Evolutionary conservation across 2,329 filamentous ascomycete species (phyloP).

Genomic region (Neonectria hederae): DNA sequence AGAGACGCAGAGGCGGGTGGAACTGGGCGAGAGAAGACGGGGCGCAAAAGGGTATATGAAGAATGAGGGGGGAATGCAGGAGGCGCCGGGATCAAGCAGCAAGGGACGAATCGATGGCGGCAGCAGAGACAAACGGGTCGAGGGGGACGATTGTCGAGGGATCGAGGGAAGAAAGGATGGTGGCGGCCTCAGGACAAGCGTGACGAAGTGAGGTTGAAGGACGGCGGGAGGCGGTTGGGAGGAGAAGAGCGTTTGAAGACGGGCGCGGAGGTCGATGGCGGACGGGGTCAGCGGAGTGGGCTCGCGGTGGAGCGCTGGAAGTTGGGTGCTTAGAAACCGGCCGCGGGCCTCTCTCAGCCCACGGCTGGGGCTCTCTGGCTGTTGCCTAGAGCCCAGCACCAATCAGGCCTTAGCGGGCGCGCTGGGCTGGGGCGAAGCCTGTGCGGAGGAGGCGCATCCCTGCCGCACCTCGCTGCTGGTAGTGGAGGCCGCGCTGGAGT

Average conservation of each 20-base stretch:
- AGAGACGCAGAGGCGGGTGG: constrained; percentile 36
- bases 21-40: constrained; percentile 38
- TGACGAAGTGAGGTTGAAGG: constrained; percentile 25
- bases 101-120: constrained; percentile 12
- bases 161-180: constrained; percentile 7
- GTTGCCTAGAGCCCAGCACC: constrained; percentile 44
- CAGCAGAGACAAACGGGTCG: not conserved
- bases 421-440: constrained; percentile 43
- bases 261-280: constrained; percentile 28
- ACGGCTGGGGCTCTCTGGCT: constrained; percentile 39
- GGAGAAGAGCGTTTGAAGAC: constrained; percentile 18
- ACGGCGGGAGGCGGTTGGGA: constrained; percentile 22
- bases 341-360: constrained; percentile 40
- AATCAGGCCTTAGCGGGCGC: constrained; percentile 34
- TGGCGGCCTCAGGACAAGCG: constrained; percentile 36
- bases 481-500: constrained; percentile 8
- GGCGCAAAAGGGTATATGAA: constrained; percentile 43
- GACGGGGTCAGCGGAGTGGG: constrained; percentile 18
- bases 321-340: constrained; percentile 43
- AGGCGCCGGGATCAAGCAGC: constrained; percentile 11
- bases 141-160: constrained; percentile 7
- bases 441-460: constrained; percentile 37
- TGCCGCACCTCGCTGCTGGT: constrained; percentile 28
- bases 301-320: not conserved
- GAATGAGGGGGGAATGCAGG: constrained; percentile 26